These are phyloP conservation scores for Saturnispora sanitii DNA, from an alignment of 805 yeast genomes.

Conservation along the genomic window DNA sequence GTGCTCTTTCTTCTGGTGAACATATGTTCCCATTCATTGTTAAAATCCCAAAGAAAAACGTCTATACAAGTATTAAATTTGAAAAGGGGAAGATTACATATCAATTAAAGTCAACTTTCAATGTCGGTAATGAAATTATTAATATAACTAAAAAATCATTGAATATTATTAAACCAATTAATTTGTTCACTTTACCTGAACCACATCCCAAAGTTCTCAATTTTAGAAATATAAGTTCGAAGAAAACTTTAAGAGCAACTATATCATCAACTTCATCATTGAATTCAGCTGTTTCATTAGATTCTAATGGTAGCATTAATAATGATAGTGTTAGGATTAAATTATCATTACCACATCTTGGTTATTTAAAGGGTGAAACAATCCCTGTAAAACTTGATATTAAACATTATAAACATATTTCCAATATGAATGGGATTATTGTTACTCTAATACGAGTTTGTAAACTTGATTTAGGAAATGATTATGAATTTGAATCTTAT, in stretches of 20 bases:
- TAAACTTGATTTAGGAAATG: conserved; percentile 50
- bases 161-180: conserved; percentile 61
- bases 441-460: conserved; percentile 75
- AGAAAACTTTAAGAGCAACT: conserved; percentile 25
- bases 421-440: conserved; percentile 63
- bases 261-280: conserved; percentile 24
- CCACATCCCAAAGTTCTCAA: conserved; percentile 59
- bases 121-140: conserved; percentile 17
- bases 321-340: conserved; percentile 23
- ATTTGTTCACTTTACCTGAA: conserved; percentile 54
- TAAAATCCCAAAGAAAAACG: conserved; percentile 62
- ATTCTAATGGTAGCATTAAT: conserved; percentile 10
- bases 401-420: conserved; percentile 60
- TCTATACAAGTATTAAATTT: conserved; percentile 67
- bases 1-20: conserved; percentile 61
- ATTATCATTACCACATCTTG: conserved; percentile 47
- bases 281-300: conserved; percentile 30
- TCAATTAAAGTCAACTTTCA: conserved; percentile 32
- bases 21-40: conserved; percentile 83
- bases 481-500: conserved; percentile 57
- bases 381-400: conserved; percentile 63
- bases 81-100: conserved; percentile 80
- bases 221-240: conserved; percentile 39
- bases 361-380: conserved; percentile 69
- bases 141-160: conserved; percentile 47